Evolutionary conservation across 2,329 filamentous ascomycete species (phyloP).

Genomic region (Teratosphaeria epicoccoides): DNA sequence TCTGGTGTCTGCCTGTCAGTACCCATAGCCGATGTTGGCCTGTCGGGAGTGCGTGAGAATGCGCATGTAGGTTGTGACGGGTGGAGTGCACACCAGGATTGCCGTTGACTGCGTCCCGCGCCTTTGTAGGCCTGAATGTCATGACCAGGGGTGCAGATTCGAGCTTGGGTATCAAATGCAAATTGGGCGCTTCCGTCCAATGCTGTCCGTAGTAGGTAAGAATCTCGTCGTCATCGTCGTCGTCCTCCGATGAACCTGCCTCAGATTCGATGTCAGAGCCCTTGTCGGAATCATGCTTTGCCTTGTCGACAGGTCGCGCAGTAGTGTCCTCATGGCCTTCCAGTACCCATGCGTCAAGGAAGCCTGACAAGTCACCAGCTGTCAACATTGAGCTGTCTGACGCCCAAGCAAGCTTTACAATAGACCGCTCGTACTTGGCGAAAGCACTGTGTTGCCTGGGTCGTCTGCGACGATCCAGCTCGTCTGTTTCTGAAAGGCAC

Average conservation of each 20-base stretch:
- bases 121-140: slow-evolving; percentile 35
- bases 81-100: slow-evolving; percentile 41
- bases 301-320: slow-evolving; percentile 30
- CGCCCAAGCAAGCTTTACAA: slow-evolving; percentile 68
- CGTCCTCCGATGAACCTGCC: slow-evolving; percentile 29
- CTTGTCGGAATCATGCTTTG: slow-evolving; percentile 19
- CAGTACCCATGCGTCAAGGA: slow-evolving; percentile 76
- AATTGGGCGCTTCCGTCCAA: slow-evolving; percentile 66
- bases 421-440: slow-evolving; percentile 65
- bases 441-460: slow-evolving; percentile 25
- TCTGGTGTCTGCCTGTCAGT: slow-evolving; percentile 53
- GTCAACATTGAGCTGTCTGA: slow-evolving; percentile 69
- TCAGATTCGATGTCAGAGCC: slow-evolving; percentile 12
- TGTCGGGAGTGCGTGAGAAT: slow-evolving; percentile 47
- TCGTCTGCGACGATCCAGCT: slow-evolving; percentile 28
- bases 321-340: slow-evolving; percentile 44
- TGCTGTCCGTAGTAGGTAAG: slow-evolving; percentile 48
- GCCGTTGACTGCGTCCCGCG: slow-evolving; percentile 25
- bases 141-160: slow-evolving; percentile 36
- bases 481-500: slow-evolving; percentile 28
- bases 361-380: slow-evolving; percentile 70
- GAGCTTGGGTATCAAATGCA: slow-evolving; percentile 34
- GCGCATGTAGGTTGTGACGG: slow-evolving; percentile 40
- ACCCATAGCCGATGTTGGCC: slow-evolving; percentile 46
- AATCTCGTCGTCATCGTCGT: slow-evolving; percentile 40